Percentiles rank a stretch among this genome's conserved stretches.
These are phyloP conservation scores for Cardamine resedifolia DNA, from an alignment of 345 rosid genomes.

Conservation along the genomic window DNA sequence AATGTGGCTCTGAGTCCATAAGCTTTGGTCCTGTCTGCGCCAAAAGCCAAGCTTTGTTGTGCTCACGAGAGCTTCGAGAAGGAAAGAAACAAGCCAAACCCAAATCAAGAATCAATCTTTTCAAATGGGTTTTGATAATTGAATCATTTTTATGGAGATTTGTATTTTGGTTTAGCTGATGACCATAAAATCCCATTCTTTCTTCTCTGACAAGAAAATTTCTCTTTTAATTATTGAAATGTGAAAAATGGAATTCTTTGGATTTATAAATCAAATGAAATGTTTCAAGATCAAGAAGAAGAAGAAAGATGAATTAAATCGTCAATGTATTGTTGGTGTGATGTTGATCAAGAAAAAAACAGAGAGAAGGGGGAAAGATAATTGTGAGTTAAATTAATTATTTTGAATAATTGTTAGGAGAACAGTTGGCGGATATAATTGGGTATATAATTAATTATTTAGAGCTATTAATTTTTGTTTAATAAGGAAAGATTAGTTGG, in stretches of 20 bases:
- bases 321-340: slow-evolving; percentile 32
- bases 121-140: slow-evolving; percentile 38
- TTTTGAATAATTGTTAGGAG: slow-evolving; percentile 31
- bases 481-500: slow-evolving; percentile 29
- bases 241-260: slow-evolving; percentile 3
- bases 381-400: slow-evolving; percentile 29
- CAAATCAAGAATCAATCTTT: slow-evolving; percentile 55
- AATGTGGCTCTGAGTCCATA: slow-evolving; percentile 66
- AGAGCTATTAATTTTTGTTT: slow-evolving; percentile 7
- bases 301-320: not conserved
- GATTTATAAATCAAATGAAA: not conserved
- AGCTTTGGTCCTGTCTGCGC: slow-evolving; percentile 72
- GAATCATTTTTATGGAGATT: not conserved
- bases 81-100: slow-evolving; percentile 65
- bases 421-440: slow-evolving; percentile 27
- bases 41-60: slow-evolving; percentile 86
- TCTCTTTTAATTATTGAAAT: slow-evolving; percentile 4
- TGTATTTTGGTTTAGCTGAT: not conserved
- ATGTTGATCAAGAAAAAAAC: slow-evolving; percentile 33
- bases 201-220: not conserved
- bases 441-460: slow-evolving; percentile 21
- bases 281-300: not conserved
- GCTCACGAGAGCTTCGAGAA: slow-evolving; percentile 25
- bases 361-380: not conserved
- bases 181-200: not conserved